Conservation (phyloP, 1,139 yeast genomes). For the Blastobotrys persicus region DNA sequence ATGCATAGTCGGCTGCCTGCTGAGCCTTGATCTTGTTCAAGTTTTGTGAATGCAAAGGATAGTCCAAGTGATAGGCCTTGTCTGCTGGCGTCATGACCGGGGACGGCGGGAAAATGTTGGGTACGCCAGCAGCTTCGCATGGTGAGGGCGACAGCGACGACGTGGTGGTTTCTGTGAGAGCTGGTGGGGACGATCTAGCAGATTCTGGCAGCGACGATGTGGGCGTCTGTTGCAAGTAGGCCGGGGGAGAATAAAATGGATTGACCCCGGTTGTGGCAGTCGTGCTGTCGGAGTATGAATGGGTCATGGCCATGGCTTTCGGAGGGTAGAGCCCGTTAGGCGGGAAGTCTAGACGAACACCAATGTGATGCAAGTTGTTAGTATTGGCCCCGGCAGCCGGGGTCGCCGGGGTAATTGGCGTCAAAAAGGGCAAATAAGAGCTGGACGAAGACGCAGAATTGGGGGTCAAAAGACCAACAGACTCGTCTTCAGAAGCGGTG, state of each 20-base stretch:
- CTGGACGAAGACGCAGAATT: slow-evolving; percentile 12
- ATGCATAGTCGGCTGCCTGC: slow-evolving; percentile 17
- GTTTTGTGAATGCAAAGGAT: slow-evolving; percentile 5
- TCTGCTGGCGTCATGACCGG: slow-evolving; percentile 15
- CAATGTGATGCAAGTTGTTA: slow-evolving; percentile 13
- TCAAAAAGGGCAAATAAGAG: slow-evolving; percentile 16
- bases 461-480: slow-evolving; percentile 16
- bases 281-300: slow-evolving; percentile 15
- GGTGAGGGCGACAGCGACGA: slow-evolving; percentile 1
- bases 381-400: background rate
- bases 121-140: slow-evolving; percentile 5
- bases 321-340: slow-evolving; percentile 10
- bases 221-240: slow-evolving; percentile 23
- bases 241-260: slow-evolving; percentile 39
- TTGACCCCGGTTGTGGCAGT: slow-evolving; percentile 27
- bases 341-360: slow-evolving; percentile 24
- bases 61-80: slow-evolving; percentile 8
- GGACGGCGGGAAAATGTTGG: slow-evolving; percentile 16
- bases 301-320: slow-evolving; percentile 15
- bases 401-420: slow-evolving; percentile 16
- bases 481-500: slow-evolving; percentile 6
- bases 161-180: slow-evolving; percentile 3
- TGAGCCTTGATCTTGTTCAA: slow-evolving; percentile 15
- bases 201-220: slow-evolving; percentile 7
- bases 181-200: slow-evolving; percentile 1